Base-by-base conservation (phyloP, 1,139 yeast genomes). In the Yamadazyma trypodendri region DNA sequence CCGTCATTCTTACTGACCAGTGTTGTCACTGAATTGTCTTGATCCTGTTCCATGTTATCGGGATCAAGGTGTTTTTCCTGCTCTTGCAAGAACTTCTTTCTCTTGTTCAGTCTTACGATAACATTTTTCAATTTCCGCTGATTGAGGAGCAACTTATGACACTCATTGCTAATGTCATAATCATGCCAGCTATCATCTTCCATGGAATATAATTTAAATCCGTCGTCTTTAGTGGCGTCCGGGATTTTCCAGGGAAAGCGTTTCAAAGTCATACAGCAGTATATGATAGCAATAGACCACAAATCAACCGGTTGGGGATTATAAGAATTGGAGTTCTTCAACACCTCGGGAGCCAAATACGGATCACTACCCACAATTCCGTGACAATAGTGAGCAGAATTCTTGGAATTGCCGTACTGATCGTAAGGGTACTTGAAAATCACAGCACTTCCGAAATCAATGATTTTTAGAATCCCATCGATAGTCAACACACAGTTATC, bases 211-310 rank as follows among this genome's bases (percentile, higher is more conserved):
- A 72, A 56, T 45, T 78, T 79, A 65, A 83, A 94, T 44, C 96
- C 86, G 45, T 84, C 84, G 61, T 94, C 99, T 45, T 68, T 70
- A n/a, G 84, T 77, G 20, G 78, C 69, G 53, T 81, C 80, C 6
- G 98, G 98, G 6, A 87, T 88, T 56, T 90, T 92, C 98, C 98
- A 94, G 1, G 98, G 98, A 65, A 92, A 92, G n/a, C n/a, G n/a
- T n/a, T n/a, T n/a, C n/a, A n/a, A n/a, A n/a, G n/a, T n/a, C n/a
- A n/a, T n/a, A n/a, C n/a, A n/a, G n/a, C n/a, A n/a, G n/a, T n/a
- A n/a, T n/a, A 92, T 90, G 34, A 92, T 89, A 9, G 96, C 98
- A 43, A 86, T 73, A 1, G 97, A 89, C 98, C 98, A 92, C 37
- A 92, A 72, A 62, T 92, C 98, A 8, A 90, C 95, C 2, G 89